Base-by-base conservation (phyloP, 345 rosid genomes). In the Odontarrhena argentea region DNA sequence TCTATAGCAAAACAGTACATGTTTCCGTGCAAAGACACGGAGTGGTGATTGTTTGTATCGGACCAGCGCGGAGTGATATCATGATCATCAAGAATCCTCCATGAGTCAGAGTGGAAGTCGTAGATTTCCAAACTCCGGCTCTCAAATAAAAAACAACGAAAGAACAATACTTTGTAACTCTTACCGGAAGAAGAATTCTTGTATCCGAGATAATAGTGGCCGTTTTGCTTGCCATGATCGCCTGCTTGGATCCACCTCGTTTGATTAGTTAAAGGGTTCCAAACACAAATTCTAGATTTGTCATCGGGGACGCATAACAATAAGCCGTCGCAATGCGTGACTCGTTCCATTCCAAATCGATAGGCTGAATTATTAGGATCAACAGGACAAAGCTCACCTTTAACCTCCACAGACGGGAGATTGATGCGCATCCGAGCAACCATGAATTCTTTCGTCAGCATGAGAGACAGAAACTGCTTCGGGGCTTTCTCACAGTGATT, bases 241-340 rank as follows among this genome's bases (percentile, higher is more conserved):
- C 8, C 4, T 3, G 49, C 49, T 8, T 9, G 15, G 43, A 61
- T 32, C 65, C 42, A 60, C 42, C 6, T 60, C 13, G 30, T 60
- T 60, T 45, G 18, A 45, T 41, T 15, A 28, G 65, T 60, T 9
- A 35, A 44, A 0, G 53, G 65, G 41, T 60, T 60, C 53, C 53
- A 60, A 15, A 60, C 41, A 14, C 44, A 42, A 2, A 45, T 32
- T 14, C 3, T 30, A 12, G 0, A 4, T 3, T 43, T 3, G 2
- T 6, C 10, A 1, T 2, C 0, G 10, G 10, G 2, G 32, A 1
- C 30, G 10, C 42, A 30, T 60, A 59, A 8, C 51, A 59, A 30
- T 9, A 60, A 60, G 25, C 64, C 64, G 4, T 60, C 51, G 3
- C 65, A 60, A 7, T 60, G 65, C 10, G 7, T 44, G 6, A 60